Base-by-base conservation (phyloP, 352 stramenopile genomes). In the Pythium catenulatum region DNA sequence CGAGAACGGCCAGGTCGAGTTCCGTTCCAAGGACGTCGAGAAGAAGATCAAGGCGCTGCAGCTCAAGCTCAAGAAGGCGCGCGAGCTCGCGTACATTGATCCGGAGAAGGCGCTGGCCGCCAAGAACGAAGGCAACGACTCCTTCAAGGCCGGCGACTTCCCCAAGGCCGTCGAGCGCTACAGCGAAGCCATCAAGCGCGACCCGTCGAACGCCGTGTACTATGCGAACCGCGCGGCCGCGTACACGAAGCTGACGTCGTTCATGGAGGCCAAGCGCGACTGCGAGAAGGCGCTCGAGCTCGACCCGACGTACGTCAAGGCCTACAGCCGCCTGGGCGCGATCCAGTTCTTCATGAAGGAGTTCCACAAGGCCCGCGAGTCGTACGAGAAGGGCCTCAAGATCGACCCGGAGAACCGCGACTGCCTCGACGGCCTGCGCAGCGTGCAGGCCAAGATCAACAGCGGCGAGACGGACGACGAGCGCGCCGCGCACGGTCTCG, bases 311-410 rank as follows among this genome's bases (percentile, higher is more conserved):
- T 99, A 99, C 90, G 98, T 99, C 52, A 99, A 99, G 94, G 99
- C 99, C 19, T 99, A 99, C 94, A 98, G 96, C 36, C 98, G 99
- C 50, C 99, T 99, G 87, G 99, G 98, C 27, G 99, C 99, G 79
- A 99, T 99, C 89, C 98, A 99, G 93, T 99, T 99, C 83, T 98
- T 99, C 83, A 99, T 99, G 95, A 99, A 99, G 94, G 98, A 99
- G 85, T 99, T 99, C 93, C 99, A 99, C 96, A 99, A 99, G 93
- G 98, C 98, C 23, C 95, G 99, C 63, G 97, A 99, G 85, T 99
- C 95, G 54, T 99, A 99, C 92, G 96, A 99, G 84, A 98, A 99
- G 82, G 99, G 99, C 14, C 90, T 99, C 56, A 90, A 96, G 54
- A 83, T 99, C 34, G 99, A 99, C 87, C 91, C 97, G 41, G 94